Base-by-base conservation (phyloP, 1,284 basidiomycete species). In the Trametes sp. region DNA sequence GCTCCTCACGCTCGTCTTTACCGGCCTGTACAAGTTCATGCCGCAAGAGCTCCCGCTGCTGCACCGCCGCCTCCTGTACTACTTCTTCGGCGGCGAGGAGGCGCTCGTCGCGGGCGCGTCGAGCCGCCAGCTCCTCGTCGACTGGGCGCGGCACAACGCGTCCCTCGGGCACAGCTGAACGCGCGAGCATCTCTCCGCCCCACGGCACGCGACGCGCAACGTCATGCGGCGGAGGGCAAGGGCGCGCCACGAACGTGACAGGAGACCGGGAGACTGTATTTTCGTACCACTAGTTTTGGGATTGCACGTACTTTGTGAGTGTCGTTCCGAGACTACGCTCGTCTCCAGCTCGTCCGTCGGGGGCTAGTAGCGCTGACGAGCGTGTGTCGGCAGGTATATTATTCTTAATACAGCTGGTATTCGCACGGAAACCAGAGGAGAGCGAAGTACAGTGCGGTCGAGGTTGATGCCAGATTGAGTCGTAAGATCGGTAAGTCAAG, bases 21-120 rank as follows among this genome's bases (percentile, higher is more conserved):
- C 72, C 2, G 77, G 78, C 53, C 50, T 76, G 46, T 73, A 70
- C 67, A 71, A 72, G 59, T 77, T 78, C 68, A 65, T 79, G 42
- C 80, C 80, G 45, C 73, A 73, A 45, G 74, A 77, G 59, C 46
- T 77, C 49, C 58, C 68, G 19, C 71, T 72, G 48, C 60, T 79
- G 21, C 68, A 70, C 49, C 65, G 68, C 21, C 76, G 80, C n/a
- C 69, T 75, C 53, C 60, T 69, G 42, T 81, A 78, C 69, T 81
- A 80, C 67, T 61, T 80, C 62, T 69, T 76, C 44, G 79, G 78
- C 13, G 61, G 66, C 54, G 76, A 79, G 49, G 56, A 36, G 35
- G n/a, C 46, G 54, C 57, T 51, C 36, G 57, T 19, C 44, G 55
- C 56, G 23, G 60, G 45, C 14, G 6, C 21, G 26, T 56, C 61